Evolutionary conservation across 106 monocot genomes (phyloP).

Genomic region (Dioscorea alata): DNA sequence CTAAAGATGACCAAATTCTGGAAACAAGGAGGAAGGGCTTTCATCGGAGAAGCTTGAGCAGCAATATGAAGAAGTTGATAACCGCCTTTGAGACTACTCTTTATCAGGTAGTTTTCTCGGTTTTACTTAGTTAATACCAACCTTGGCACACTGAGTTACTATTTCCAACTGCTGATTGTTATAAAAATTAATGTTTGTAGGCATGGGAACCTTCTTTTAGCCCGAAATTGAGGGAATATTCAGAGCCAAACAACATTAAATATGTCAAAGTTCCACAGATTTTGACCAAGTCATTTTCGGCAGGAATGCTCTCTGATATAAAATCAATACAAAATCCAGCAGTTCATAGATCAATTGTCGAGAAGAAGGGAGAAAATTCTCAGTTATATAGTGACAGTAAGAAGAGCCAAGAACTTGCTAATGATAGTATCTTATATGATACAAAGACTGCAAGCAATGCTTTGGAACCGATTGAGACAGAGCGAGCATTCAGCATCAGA

Average conservation of each 20-base stretch:
- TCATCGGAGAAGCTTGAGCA: conserved; percentile 2
- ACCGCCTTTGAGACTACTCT: conserved; percentile 38
- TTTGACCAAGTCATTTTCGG: conserved; percentile 51
- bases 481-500: background rate
- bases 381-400: background rate
- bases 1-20: background rate
- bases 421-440: background rate
- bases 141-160: no score
- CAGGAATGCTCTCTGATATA: conserved; percentile 35
- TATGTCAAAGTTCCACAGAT: conserved; percentile 9
- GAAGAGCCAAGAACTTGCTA: no score
- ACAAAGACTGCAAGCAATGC: no score
- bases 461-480: no score
- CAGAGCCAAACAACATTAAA: conserved; percentile 12
- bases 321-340: background rate
- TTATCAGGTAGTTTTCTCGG: conserved; percentile 33
- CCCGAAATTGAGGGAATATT: conserved; percentile 1
- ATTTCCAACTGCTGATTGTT: background rate
- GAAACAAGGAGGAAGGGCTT: conserved; percentile 8
- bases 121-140: no score
- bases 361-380: conserved; percentile 17
- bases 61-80: conserved; percentile 44
- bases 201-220: conserved; percentile 5
- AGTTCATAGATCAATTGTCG: background rate
- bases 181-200: conserved; percentile 17